Conservation (phyloP, 2,329 filamentous ascomycete genomes). For the Emmonsiellopsis sp. region DNA sequence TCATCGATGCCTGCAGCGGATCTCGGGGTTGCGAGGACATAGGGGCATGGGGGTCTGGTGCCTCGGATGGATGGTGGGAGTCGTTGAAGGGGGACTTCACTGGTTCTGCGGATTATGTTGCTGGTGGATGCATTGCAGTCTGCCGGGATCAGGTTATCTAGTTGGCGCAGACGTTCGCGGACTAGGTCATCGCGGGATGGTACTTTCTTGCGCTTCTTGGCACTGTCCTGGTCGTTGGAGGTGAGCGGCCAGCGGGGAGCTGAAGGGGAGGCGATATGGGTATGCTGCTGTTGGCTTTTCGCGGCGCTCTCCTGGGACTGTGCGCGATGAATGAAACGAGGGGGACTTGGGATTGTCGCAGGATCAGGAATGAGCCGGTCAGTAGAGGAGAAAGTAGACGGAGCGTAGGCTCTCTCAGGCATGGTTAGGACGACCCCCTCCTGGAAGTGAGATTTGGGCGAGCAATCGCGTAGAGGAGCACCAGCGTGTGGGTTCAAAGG, state of each 20-base stretch:
- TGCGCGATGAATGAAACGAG: neutral
- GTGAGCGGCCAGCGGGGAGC: neutral
- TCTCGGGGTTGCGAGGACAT: neutral
- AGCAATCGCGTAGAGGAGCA: slow-evolving; percentile 1
- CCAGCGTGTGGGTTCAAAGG: neutral
- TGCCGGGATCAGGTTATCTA: neutral
- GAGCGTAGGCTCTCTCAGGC: slow-evolving; percentile 1
- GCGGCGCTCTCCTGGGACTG: no score
- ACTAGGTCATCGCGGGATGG: slow-evolving; percentile 3
- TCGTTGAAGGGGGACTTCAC: neutral
- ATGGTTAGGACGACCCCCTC: neutral
- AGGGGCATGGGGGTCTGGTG: neutral
- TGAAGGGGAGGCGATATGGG: neutral
- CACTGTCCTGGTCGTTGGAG: neutral
- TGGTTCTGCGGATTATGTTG: neutral
- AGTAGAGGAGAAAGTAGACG: neutral
- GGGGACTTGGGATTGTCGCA: neutral
- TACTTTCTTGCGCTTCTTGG: neutral
- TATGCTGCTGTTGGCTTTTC: neutral
- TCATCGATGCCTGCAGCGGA: slow-evolving; percentile 4
- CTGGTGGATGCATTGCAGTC: neutral
- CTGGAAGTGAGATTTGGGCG: neutral
- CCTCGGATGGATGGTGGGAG: neutral
- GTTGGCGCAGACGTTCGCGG: slow-evolving; percentile 4
- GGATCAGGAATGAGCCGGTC: neutral